These are phyloP conservation scores for Daedalea quercina DNA, from an alignment of 768 basidiomycete genomes.

Conservation along the genomic window DNA sequence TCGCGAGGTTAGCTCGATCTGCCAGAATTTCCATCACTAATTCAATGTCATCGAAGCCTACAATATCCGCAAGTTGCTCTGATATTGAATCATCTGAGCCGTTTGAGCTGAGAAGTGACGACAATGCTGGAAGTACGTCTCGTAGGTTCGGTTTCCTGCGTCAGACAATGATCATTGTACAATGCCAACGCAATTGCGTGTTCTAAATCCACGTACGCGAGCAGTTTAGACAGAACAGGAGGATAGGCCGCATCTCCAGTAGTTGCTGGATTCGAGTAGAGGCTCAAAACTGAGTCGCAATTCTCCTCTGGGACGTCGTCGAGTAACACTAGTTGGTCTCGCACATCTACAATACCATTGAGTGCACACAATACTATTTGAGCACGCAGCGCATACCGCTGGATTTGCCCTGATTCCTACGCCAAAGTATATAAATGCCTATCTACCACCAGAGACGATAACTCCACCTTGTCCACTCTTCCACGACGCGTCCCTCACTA, in stretches of 20 bases:
- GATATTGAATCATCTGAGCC: conserved; percentile 67
- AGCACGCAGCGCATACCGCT: too few relatives aligned
- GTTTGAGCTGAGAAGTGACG: conserved; percentile 38
- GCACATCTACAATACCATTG: too few relatives aligned
- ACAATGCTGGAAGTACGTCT: conserved; percentile 21
- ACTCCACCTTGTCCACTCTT: conserved; percentile 24
- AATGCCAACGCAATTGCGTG: too few relatives aligned
- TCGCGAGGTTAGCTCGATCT: conserved; percentile 41
- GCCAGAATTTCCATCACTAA: conserved; percentile 64
- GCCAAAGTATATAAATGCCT: too few relatives aligned
- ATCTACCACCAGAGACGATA: too few relatives aligned
- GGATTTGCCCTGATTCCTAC: too few relatives aligned
- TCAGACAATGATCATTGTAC: neutral
- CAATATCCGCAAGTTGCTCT: conserved; percentile 65
- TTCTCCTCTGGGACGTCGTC: conserved; percentile 7
- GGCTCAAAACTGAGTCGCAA: conserved; percentile 18
- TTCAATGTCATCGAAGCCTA: conserved; percentile 84
- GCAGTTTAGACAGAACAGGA: conserved; percentile 8
- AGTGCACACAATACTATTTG: too few relatives aligned
- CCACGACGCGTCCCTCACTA: conserved; percentile 18
- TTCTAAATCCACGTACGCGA: conserved; percentile 14
- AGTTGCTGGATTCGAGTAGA: conserved; percentile 3
- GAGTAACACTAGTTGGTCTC: too few relatives aligned
- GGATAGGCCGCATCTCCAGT: neutral
- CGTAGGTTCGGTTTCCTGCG: conserved; percentile 22